Evolutionary conservation across 75 land plant genomes (phyloP).

Genomic region (Sequoiadendron giganteum): DNA sequence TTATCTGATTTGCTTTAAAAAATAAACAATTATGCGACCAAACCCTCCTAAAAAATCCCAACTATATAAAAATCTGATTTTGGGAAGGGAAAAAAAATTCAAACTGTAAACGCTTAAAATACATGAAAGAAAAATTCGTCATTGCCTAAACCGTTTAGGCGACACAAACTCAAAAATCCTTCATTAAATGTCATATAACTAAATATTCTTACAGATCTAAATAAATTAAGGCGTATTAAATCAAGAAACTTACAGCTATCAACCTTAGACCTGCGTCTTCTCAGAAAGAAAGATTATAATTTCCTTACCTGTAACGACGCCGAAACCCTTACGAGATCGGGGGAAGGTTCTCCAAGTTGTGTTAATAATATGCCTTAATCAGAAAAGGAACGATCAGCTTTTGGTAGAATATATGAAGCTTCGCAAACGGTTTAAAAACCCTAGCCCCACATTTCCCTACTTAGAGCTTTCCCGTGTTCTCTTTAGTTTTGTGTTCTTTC

Average conservation of each 20-base stretch:
- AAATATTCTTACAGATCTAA: not conserved
- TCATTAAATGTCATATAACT: not conserved
- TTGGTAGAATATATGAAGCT: not conserved
- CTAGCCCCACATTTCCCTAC: not conserved
- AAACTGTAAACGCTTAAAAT: not conserved
- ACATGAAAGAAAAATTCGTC: not conserved
- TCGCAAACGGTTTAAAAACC: not conserved
- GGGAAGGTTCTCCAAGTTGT: not conserved
- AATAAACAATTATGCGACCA: not conserved
- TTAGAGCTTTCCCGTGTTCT: not conserved
- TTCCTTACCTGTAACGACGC: not conserved
- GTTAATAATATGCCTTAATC: not conserved
- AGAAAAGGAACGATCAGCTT: no score
- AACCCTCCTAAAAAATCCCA: no score
- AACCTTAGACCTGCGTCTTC: not conserved
- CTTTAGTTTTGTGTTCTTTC: not conserved
- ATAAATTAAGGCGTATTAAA: not conserved
- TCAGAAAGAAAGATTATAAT: not conserved
- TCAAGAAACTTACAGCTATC: not conserved
- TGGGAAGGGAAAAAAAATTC: not conserved
- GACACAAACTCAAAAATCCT: not conserved
- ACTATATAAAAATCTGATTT: no score
- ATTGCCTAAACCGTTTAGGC: no score
- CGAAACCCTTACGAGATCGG: not conserved
- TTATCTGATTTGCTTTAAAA: no score